phyloP scores from a whole-genome alignment of 2,329 filamentous ascomycete genomes.

The Trichoderma sp. region DNA sequence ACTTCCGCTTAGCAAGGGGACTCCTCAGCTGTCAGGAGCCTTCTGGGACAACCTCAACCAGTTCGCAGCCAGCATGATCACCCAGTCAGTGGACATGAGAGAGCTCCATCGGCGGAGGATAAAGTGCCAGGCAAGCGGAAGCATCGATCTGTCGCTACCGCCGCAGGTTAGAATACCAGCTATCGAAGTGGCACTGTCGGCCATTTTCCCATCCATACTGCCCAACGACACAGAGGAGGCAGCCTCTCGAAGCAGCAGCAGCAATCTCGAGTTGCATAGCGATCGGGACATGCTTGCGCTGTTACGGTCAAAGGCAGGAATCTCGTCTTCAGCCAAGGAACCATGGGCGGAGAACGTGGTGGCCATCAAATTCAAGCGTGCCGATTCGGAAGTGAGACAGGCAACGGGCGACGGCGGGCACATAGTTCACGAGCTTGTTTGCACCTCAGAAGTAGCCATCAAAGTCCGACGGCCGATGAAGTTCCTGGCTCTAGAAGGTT shows the following conservation, averaged over 20 bases:
- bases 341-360: constrained; percentile 64
- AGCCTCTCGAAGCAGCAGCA: constrained; percentile 19
- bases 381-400: constrained; percentile 37
- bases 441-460: constrained; percentile 57
- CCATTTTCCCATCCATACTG: constrained; percentile 46
- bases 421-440: constrained; percentile 38
- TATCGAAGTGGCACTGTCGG: constrained; percentile 53
- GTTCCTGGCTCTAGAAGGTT: constrained; percentile 57
- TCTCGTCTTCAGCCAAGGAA: constrained; percentile 35
- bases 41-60: constrained; percentile 58
- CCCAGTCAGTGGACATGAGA: constrained; percentile 53
- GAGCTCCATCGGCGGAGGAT: constrained; percentile 51
- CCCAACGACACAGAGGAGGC: constrained; percentile 27
- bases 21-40: constrained; percentile 49
- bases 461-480: constrained; percentile 56
- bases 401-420: constrained; percentile 26
- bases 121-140: constrained; percentile 43
- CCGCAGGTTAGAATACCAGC: constrained; percentile 52
- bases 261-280: constrained; percentile 21
- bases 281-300: constrained; percentile 34
- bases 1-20: constrained; percentile 49
- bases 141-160: constrained; percentile 45
- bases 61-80: constrained; percentile 55
- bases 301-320: constrained; percentile 32
- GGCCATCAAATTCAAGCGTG: constrained; percentile 58